Base-by-base conservation (phyloP, 1,139 yeast genomes). In the Yamadazyma pseudoaaseri region DNA sequence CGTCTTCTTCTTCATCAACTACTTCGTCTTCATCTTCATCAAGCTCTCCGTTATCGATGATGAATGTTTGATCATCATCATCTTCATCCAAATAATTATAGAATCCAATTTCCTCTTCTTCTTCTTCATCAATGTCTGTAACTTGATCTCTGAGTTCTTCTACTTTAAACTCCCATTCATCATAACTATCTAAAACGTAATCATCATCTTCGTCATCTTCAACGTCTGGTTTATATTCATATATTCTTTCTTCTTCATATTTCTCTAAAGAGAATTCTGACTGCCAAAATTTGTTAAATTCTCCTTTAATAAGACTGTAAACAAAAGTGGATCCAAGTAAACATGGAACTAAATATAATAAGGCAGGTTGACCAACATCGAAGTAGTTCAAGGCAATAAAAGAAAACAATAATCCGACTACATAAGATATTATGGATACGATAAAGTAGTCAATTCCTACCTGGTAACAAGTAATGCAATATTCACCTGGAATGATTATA, bases 351-450 rank as follows among this genome's bases (percentile, higher is more conserved):
- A 81, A 56, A 48, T 80, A 81, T 16, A 81, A 54, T 38, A 82
- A 58, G 0, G 89, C 89, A 1, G 89, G 89, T 54, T 81, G 89
- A 1, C 81, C 86, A 5, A 51, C 54, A 3, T 67, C 48, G 42
- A 47, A 73, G 2, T 50, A 34, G 29, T 60, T 57, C 38, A 73
- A 53, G 1, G 67, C 73, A 3, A 47, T 45, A 33, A 70, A 58
- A 1, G 86, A 75, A 1, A 54, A 34, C 0, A 56, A 24, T 30
- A 81, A 52, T 0, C 79, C 81, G 4, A 63, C 7, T 0, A 59
- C 38, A 48, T 80, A 82, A 6, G 73, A 63, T 4, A 63, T 29
- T 11, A 79, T 23, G 3, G 75, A 61, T 8, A 62, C 43, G 1
- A 26, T 36, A 52, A 79, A 76, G 54, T 78, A 79, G 5, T 76